Evolutionary conservation across 768 basidiomycete species (phyloP).

Genomic region (Boletus coccyginus): DNA sequence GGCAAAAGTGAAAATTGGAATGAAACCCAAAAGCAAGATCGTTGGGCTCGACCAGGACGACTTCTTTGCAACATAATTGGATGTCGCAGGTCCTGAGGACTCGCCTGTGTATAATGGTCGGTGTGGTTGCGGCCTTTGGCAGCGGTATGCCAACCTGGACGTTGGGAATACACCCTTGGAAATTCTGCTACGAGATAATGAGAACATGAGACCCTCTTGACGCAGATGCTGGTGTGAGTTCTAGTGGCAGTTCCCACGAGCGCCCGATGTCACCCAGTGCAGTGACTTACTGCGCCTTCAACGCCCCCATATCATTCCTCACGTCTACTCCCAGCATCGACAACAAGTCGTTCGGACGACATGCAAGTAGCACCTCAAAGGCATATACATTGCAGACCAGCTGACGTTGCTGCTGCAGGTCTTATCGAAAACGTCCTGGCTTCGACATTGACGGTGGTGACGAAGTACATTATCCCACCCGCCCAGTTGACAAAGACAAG

Average conservation of each 20-base stretch:
- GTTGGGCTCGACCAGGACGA: slow-evolving; percentile 66
- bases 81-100: slow-evolving; percentile 25
- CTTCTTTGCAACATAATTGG: slow-evolving; percentile 56
- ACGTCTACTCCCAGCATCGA: slow-evolving; percentile 1
- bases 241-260: slow-evolving; percentile 21
- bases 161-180: slow-evolving; percentile 5
- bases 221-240: not conserved
- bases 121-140: slow-evolving; percentile 3
- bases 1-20: slow-evolving; percentile 87
- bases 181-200: slow-evolving; percentile 11
- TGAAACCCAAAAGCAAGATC: slow-evolving; percentile 73
- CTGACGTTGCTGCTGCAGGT: slow-evolving; percentile 26
- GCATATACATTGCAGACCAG: not conserved
- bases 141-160: slow-evolving; percentile 8
- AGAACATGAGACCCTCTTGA: slow-evolving; percentile 15
- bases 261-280: not conserved
- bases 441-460: slow-evolving; percentile 75
- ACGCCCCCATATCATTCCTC: not conserved
- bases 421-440: slow-evolving; percentile 33
- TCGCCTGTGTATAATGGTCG: slow-evolving; percentile 17
- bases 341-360: slow-evolving; percentile 6
- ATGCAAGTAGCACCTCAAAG: slow-evolving; percentile 25
- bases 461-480: slow-evolving; percentile 87
- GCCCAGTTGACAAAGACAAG: slow-evolving; percentile 98
- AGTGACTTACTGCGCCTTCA: slow-evolving; percentile 9